Evolutionary conservation across 2,329 filamentous ascomycete genomes (phyloP).

Genomic region (Raffaelea arxii): DNA sequence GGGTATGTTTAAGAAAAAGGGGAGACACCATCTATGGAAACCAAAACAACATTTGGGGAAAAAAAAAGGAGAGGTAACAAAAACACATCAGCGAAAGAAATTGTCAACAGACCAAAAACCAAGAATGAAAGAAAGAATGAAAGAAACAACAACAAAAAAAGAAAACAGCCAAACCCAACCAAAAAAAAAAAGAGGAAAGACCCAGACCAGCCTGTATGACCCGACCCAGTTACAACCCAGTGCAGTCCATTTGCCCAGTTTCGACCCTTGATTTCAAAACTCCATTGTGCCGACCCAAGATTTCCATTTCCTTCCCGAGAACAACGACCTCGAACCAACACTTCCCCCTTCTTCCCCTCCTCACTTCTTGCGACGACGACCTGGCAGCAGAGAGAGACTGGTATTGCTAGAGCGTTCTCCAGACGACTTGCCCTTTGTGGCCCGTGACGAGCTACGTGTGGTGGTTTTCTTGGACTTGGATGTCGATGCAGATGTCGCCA

Average conservation of each 20-base stretch:
- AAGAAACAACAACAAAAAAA: not conserved
- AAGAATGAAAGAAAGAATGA: not conserved
- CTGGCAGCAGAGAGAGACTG: conserved; percentile 1
- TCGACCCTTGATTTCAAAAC: no score
- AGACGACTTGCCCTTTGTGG: conserved; percentile 7
- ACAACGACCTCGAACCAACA: not conserved
- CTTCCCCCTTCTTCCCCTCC: conserved; percentile 5
- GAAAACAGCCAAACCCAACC: not conserved
- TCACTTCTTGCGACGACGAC: conserved; percentile 7
- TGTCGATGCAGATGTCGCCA: conserved; percentile 6
- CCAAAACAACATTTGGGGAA: no score
- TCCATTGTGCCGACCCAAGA: not conserved
- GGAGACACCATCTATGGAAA: no score
- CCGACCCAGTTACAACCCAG: no score
- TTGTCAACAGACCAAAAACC: no score
- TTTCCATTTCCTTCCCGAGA: not conserved
- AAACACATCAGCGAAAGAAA: no score
- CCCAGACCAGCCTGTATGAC: no score
- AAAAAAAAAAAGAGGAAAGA: not conserved
- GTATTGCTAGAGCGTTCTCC: not conserved
- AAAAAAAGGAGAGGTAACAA: not conserved
- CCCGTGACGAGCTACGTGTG: conserved; percentile 15
- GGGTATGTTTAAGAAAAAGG: no score
- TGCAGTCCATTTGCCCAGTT: no score
- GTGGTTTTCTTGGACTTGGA: conserved; percentile 20